Evolutionary conservation across 192 early-diverging fungal genomes (phyloP), one percentile per base, ranked within the genome.

Genomic region (Dissophora globulifera): DNA sequence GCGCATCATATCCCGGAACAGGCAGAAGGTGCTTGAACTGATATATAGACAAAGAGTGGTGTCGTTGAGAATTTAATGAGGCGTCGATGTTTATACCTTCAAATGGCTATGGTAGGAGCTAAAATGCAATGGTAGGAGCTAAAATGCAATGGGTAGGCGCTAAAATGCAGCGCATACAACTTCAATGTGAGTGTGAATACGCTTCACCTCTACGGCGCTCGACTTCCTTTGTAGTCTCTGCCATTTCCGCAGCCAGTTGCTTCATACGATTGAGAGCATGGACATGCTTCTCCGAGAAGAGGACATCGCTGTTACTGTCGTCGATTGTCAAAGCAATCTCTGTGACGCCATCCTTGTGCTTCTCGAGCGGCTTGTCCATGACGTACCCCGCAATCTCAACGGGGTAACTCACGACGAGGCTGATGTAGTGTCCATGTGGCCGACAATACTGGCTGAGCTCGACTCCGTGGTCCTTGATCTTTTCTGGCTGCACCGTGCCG

Each of bases 271-370:
- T 49, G 7, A 66, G 31, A 20, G 22, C 45, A 0, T 55, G 27
- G 35, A 66, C 33, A 57, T 57, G 33, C 46, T 57, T 35, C 46
- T 49, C 33, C 31, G 52, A 55, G 9, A 66, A 66, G 46, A 66
- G 45, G 16, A 55, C 30, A 20, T 22, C 31, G 23, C 47, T 49
- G 17, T 66, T 66, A 19, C 16, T 65, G 53, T 56, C 45, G 53
- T 66, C 63, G n/a, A 66, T 66, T n/a, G 23, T 40, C 32, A 66
- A 33, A 1, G 51, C 45, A 47, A 66, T 66, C 33, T 57, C 53
- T 2, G 33, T 66, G 25, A 66, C 20, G 15, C 19, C 46, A 29
- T 50, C 63, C 0, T 9, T 3, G 23, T 50, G 46, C 25, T 48
- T 57, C 30, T 23, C 4, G 2, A 27, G 5, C 16, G 17, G 9